Conservation (phyloP, 495 filamentous ascomycete species). For the Corynascus novoguineensis region DNA sequence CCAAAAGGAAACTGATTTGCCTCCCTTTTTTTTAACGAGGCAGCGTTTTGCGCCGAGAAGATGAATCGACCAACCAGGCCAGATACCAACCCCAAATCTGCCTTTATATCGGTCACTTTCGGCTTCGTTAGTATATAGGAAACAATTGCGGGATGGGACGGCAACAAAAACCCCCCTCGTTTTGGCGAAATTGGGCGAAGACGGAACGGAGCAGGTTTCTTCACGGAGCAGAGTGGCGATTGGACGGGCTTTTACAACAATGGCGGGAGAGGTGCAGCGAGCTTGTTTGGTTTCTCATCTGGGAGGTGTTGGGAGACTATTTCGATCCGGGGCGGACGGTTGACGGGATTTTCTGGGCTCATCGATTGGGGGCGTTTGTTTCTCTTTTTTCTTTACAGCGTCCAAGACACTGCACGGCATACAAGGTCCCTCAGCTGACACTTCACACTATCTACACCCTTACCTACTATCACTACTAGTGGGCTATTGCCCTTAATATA, state of each 20-base stretch:
- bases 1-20: background rate
- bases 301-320: conserved; percentile 2
- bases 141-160: background rate
- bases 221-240: background rate
- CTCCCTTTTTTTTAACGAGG: background rate
- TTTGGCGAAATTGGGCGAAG: background rate
- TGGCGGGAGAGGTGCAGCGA: background rate
- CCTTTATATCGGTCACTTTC: background rate
- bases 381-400: background rate
- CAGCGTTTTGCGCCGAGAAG: background rate
- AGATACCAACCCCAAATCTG: background rate
- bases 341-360: conserved; percentile 4
- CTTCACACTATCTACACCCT: conserved; percentile 1
- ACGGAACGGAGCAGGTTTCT: background rate
- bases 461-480: background rate
- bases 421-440: background rate
- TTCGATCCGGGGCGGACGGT: background rate
- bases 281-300: background rate
- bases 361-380: conserved; percentile 3
- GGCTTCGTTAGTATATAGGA: conserved; percentile 7
- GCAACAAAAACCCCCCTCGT: background rate
- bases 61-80: background rate
- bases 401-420: conserved; percentile 2
- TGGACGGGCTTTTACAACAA: background rate
- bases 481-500: conserved; percentile 1